phyloP scores from a whole-genome alignment of 2,329 filamentous ascomycete species.

The Aureobasidium subglaciale region DNA sequence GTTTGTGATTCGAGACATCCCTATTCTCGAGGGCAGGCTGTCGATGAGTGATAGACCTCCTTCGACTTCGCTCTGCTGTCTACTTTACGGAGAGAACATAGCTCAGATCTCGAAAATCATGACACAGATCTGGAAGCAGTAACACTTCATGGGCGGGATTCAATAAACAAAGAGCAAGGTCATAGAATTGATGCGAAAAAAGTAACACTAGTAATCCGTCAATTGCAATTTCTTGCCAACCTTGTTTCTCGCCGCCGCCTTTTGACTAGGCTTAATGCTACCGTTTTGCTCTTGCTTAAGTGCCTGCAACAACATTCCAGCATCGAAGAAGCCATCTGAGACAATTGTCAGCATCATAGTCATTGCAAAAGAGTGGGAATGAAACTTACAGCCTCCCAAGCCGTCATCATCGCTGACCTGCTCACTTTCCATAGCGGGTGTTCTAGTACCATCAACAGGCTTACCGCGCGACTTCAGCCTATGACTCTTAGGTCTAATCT shows the following conservation, averaged over 20 bases:
- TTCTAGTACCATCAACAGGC: slow-evolving; percentile 54
- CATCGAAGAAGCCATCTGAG: slow-evolving; percentile 95
- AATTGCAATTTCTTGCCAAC: slow-evolving; percentile 68
- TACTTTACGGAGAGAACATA: too few relatives aligned
- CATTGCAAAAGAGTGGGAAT: not conserved
- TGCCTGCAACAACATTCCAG: slow-evolving; percentile 85
- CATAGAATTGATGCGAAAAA: too few relatives aligned
- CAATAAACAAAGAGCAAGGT: too few relatives aligned
- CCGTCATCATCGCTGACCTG: slow-evolving; percentile 78
- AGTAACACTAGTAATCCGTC: slow-evolving; percentile 60
- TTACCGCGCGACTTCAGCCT: slow-evolving; percentile 66
- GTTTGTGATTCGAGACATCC: too few relatives aligned
- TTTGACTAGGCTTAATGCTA: slow-evolving; percentile 45
- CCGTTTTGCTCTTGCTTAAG: slow-evolving; percentile 62
- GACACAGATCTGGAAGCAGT: too few relatives aligned
- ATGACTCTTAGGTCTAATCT: slow-evolving; percentile 34
- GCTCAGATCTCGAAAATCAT: too few relatives aligned
- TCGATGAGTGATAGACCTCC: too few relatives aligned
- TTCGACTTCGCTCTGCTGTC: too few relatives aligned
- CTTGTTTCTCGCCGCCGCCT: slow-evolving; percentile 57
- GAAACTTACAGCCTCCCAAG: slow-evolving; percentile 79
- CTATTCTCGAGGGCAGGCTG: too few relatives aligned
- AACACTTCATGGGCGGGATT: too few relatives aligned
- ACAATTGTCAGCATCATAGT: slow-evolving; percentile 10
- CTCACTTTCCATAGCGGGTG: slow-evolving; percentile 57